Base-by-base conservation (phyloP, 1,139 yeast species). In the Candida frijolesensis region DNA sequence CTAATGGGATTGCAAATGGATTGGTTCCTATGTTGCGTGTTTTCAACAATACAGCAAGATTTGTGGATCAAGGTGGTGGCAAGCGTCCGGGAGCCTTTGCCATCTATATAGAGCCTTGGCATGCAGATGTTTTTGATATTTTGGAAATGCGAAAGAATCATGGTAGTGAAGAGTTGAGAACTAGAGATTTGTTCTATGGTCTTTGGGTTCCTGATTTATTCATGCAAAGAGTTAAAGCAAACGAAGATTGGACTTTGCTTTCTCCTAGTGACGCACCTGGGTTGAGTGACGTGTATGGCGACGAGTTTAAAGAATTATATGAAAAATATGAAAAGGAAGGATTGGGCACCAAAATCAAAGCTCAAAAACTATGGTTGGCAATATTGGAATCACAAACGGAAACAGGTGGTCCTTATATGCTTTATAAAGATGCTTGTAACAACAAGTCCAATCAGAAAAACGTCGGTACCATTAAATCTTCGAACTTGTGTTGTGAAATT, bases 61-160 rank as follows among this genome's bases (percentile, higher is more conserved):
- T 80, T 57, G 86, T 82, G 27, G 85, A 82, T 57, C 86, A 82
- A 61, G 86, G 86, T 33, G 85, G 85, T 30, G 81, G 81, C 58
- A 81, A 81, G 63, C 64, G 86, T 56, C 86, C 86, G 0, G 85
- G 86, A 42, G 86, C 86, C 7, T 79, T 82, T 62, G 83, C 85
- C n/a, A 68, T 80, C 30, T 82, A 81, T 66, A 56, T 81, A 47
- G 86, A 82, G 58, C 85, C 86, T 44, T 82, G 86, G 86, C 86
- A 82, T 64, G 70, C 78, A 2, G 85, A 82, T 59, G 67, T 82
- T 39, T 77, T 79, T 60, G 82, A 78, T 39, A 74, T 81, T 54
- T 61, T 82, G 38, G 81, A 80, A 46, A 64, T 81, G 57, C 68
- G 80, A 52, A 80, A 80, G 64, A 80, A 80, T 58, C 83, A 80